A percentile compares a stretch with the other conserved stretches of the same genome.
Evolutionary conservation across 306 rosid genomes (phyloP).

Genomic region (Dryas octopetala): DNA sequence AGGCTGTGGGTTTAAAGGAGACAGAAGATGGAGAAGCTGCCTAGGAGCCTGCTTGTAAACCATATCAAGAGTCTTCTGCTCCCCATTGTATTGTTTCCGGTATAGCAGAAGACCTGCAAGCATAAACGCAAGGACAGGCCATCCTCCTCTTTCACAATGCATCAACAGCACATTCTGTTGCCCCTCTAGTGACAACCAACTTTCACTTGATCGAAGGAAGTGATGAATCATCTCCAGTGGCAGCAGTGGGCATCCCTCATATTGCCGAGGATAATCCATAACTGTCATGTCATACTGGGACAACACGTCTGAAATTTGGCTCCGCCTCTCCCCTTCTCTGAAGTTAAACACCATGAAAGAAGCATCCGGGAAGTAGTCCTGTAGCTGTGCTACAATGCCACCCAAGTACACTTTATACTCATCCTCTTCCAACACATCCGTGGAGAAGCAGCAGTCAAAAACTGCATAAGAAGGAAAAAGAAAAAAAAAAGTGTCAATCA

Average conservation of each 20-base stretch:
- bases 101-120: slow-evolving; percentile 84
- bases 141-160: slow-evolving; percentile 98
- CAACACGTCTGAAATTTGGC: slow-evolving; percentile 74
- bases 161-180: slow-evolving; percentile 90
- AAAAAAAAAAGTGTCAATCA: background rate
- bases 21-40: slow-evolving; percentile 78
- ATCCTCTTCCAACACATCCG: slow-evolving; percentile 82
- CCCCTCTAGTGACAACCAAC: slow-evolving; percentile 95
- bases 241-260: slow-evolving; percentile 83
- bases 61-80: slow-evolving; percentile 94
- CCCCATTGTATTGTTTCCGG: slow-evolving; percentile 91
- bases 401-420: slow-evolving; percentile 83
- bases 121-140: slow-evolving; percentile 99
- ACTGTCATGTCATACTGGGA: slow-evolving; percentile 97
- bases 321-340: slow-evolving; percentile 79
- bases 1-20: slow-evolving; percentile 87
- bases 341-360: slow-evolving; percentile 98
- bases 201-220: slow-evolving; percentile 96
- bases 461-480: slow-evolving; percentile 38
- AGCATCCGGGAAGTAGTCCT: slow-evolving; percentile 87
- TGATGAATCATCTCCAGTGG: slow-evolving; percentile 95
- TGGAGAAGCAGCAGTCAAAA: slow-evolving; percentile 97
- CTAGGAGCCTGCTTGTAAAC: slow-evolving; percentile 97
- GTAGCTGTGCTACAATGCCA: slow-evolving; percentile 86
- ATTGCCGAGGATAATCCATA: slow-evolving; percentile 96